A percentile compares a stretch with the other conserved stretches of the same genome.
Evolutionary conservation across 169 alveolate genomes (phyloP).

Genomic region (Blepharisma undulans): DNA sequence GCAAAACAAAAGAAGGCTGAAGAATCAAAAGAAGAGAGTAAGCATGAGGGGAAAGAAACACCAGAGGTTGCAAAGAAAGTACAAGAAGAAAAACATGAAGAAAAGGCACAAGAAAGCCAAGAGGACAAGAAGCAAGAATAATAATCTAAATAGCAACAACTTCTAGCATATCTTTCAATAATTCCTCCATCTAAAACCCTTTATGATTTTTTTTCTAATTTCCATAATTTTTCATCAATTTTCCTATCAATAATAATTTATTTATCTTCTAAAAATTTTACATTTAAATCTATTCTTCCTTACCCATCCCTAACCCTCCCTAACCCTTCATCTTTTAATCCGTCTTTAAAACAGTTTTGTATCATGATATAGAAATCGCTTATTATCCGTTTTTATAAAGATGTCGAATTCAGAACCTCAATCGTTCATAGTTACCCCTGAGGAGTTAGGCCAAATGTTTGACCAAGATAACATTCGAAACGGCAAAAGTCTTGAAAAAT

Average conservation of each 20-base stretch:
- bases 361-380: not conserved
- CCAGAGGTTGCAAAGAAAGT: slow-evolving; percentile 43
- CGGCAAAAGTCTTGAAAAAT: slow-evolving; percentile 1
- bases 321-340: not conserved
- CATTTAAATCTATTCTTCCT: not conserved
- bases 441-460: slow-evolving; percentile 1
- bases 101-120: too few relatives aligned
- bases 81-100: too few relatives aligned
- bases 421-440: not conserved
- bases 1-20: not conserved
- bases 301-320: not conserved
- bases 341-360: not conserved
- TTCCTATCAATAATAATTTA: not conserved
- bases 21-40: slow-evolving; percentile 3
- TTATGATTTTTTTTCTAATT: not conserved
- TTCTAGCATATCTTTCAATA: not conserved
- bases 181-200: not conserved
- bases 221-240: not conserved
- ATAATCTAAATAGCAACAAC: not conserved
- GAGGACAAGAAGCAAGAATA: not conserved
- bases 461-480: slow-evolving; percentile 3
- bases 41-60: slow-evolving; percentile 23
- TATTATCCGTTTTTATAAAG: not conserved
- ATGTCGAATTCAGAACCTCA: not conserved
- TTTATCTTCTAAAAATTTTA: not conserved